Conservation (phyloP, 2,329 filamentous ascomycete species). For the Talaromyces sp. region DNA sequence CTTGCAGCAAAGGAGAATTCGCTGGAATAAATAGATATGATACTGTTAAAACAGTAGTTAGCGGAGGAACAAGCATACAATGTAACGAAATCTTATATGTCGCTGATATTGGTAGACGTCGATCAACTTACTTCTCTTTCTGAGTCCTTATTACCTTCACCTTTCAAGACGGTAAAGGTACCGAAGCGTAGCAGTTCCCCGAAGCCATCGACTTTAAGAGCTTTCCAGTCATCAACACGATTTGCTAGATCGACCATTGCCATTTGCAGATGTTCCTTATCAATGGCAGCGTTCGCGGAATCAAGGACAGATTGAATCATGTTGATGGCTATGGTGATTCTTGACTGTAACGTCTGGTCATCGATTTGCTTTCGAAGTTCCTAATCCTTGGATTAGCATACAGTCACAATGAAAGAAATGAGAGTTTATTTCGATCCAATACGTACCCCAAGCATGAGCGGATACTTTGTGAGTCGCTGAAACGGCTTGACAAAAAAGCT, state of each 20-base stretch:
- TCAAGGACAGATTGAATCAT: slow-evolving; percentile 78
- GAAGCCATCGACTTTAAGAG: slow-evolving; percentile 85
- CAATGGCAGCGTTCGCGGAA: slow-evolving; percentile 86
- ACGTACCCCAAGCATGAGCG: slow-evolving; percentile 76
- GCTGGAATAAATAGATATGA: slow-evolving; percentile 95
- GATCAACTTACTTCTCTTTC: slow-evolving; percentile 73
- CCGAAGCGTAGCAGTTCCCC: slow-evolving; percentile 85
- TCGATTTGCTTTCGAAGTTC: slow-evolving; percentile 83
- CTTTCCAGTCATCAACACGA: slow-evolving; percentile 96
- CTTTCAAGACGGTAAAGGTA: slow-evolving; percentile 85
- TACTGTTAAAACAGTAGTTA: slow-evolving; percentile 58
- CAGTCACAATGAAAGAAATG: neutral
- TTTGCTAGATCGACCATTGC: slow-evolving; percentile 76
- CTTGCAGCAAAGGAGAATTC: slow-evolving; percentile 94
- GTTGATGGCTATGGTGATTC: slow-evolving; percentile 74
- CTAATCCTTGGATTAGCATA: slow-evolving; percentile 45
- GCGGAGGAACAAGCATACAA: slow-evolving; percentile 16
- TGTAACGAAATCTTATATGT: neutral
- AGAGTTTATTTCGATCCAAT: neutral
- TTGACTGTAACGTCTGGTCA: slow-evolving; percentile 66
- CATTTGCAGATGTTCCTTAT: slow-evolving; percentile 79
- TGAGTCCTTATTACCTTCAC: slow-evolving; percentile 71
- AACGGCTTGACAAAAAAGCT: slow-evolving; percentile 96
- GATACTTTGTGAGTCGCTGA: slow-evolving; percentile 92
- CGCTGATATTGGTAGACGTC: neutral